A percentile compares a stretch with the other conserved stretches of the same genome.
phyloP scores from a whole-genome alignment of 2,329 filamentous ascomycete species.

The Penicillium verrucosum region DNA sequence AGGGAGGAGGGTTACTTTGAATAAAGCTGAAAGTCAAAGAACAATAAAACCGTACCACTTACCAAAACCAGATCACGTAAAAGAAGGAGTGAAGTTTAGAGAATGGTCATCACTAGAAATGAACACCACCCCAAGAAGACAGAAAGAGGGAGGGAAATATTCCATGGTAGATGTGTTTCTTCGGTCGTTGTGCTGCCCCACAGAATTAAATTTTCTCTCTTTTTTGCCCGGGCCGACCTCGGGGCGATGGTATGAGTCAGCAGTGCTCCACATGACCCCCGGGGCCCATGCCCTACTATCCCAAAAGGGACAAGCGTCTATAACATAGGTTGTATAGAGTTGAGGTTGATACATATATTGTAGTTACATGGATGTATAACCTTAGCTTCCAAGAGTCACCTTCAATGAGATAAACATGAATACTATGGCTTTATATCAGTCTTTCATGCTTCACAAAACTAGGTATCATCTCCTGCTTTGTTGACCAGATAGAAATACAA shows the following conservation, averaged over 20 bases:
- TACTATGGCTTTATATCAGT: background rate
- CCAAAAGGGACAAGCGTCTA: background rate
- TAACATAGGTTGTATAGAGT: background rate
- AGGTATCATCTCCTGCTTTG: background rate
- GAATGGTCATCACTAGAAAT: slow-evolving; percentile 21
- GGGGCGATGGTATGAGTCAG: slow-evolving; percentile 2
- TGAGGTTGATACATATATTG: background rate
- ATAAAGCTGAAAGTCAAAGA: background rate
- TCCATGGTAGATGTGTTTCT: slow-evolving; percentile 17
- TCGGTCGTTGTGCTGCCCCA: slow-evolving; percentile 13
- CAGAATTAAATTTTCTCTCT: slow-evolving; percentile 20
- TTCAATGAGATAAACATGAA: background rate
- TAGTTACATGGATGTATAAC: background rate
- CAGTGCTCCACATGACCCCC: background rate
- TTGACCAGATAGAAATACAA: slow-evolving; percentile 1
- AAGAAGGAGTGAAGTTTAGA: slow-evolving; percentile 10
- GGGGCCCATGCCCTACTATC: slow-evolving; percentile 1
- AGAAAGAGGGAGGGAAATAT: slow-evolving; percentile 17
- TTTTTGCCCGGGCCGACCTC: slow-evolving; percentile 7
- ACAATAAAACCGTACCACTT: slow-evolving; percentile 6
- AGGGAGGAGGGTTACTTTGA: background rate
- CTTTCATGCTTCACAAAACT: background rate
- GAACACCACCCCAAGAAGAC: slow-evolving; percentile 16
- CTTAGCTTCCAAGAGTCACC: background rate
- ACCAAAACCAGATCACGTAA: slow-evolving; percentile 17